phyloP scores from a whole-genome alignment of 2,329 filamentous ascomycete species.

The Botrytis pseudocinerea region DNA sequence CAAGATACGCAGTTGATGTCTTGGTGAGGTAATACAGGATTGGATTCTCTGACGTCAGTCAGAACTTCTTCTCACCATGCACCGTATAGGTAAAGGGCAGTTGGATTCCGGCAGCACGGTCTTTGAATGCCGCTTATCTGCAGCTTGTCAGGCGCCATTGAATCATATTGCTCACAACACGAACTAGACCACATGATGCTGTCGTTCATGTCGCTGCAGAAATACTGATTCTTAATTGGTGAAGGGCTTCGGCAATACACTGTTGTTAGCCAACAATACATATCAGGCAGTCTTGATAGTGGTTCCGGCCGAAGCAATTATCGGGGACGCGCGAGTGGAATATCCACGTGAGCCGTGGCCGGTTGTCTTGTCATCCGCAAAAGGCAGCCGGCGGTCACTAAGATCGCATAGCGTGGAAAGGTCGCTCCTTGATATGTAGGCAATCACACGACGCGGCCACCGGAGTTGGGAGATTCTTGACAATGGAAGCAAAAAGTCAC shows the following conservation, averaged over 20 bases:
- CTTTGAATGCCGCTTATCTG: neutral
- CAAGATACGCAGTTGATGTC: neutral
- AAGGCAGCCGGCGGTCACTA: neutral
- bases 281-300: neutral
- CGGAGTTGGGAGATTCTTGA: neutral
- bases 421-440: neutral
- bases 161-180: too few relatives aligned
- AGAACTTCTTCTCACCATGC: too few relatives aligned
- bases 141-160: neutral
- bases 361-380: neutral
- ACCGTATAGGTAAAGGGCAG: neutral
- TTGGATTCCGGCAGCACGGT: neutral
- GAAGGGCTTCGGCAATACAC: neutral
- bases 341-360: neutral
- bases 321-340: neutral
- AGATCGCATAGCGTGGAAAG: neutral
- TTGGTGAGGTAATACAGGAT: neutral
- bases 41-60: neutral
- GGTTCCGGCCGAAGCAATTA: neutral
- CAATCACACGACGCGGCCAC: neutral
- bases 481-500: neutral
- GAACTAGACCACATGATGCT: neutral
- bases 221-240: neutral
- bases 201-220: neutral
- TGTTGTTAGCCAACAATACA: neutral